A percentile compares a stretch with the other conserved stretches of the same genome.
phyloP scores from a whole-genome alignment of 352 stramenopile species.

The Pythium apleroticum region DNA sequence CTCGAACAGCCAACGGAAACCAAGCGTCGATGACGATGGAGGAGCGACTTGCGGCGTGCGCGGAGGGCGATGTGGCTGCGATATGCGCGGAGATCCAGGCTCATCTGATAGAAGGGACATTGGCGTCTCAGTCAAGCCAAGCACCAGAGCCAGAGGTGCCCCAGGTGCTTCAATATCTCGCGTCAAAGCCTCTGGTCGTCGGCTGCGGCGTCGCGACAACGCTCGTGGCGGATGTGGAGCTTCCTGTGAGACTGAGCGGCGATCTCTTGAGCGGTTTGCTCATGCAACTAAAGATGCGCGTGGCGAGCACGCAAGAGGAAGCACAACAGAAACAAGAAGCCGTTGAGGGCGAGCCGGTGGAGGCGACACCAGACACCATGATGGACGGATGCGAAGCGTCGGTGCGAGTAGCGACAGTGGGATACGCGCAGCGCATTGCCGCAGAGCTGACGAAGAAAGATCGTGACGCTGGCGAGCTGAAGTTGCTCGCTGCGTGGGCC shows the following conservation, averaged over 20 bases:
- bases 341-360: background rate
- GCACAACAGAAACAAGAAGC: background rate
- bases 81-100: conserved; percentile 3
- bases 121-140: background rate
- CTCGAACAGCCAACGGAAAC: background rate
- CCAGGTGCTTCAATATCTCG: conserved; percentile 15
- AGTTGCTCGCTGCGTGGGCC: conserved; percentile 7
- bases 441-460: conserved; percentile 11
- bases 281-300: conserved; percentile 10
- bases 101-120: background rate
- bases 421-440: conserved; percentile 4
- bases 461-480: background rate
- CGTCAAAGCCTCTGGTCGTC: background rate
- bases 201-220: conserved; percentile 8
- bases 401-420: conserved; percentile 10
- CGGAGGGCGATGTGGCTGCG: conserved; percentile 12
- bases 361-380: background rate
- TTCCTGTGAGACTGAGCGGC: background rate
- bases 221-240: conserved; percentile 4
- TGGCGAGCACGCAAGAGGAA: background rate
- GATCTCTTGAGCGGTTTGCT: conserved; percentile 6
- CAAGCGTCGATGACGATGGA: conserved; percentile 1
- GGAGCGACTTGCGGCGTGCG: conserved; percentile 9
- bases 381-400: background rate
- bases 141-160: conserved; percentile 5